Conservation (phyloP, 2,329 filamentous ascomycete species). For the Fusarium irregulare region DNA sequence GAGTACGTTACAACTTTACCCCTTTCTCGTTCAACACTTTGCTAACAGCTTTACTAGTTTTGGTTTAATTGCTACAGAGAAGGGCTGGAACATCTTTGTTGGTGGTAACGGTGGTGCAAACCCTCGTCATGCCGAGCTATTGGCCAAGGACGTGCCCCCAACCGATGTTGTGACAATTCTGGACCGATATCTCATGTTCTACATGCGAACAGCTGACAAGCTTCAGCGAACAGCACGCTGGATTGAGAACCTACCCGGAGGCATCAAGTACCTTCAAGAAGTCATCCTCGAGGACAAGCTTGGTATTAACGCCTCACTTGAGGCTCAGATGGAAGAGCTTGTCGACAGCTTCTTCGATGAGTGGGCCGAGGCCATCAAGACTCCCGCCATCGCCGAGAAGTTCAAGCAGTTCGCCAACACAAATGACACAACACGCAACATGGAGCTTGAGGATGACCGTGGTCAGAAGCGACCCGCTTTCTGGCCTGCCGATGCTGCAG, state of each 20-base stretch:
- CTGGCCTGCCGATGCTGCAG: slow-evolving; percentile 77
- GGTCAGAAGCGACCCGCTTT: slow-evolving; percentile 78
- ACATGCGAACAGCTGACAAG: slow-evolving; percentile 91
- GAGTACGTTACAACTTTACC: slow-evolving; percentile 67
- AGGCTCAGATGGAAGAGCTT: slow-evolving; percentile 87
- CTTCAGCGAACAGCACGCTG: slow-evolving; percentile 89
- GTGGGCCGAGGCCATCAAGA: slow-evolving; percentile 84
- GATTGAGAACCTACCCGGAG: slow-evolving; percentile 86
- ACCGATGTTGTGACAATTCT: slow-evolving; percentile 85
- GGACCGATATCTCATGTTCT: slow-evolving; percentile 92
- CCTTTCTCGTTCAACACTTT: not conserved
- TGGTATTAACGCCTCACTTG: slow-evolving; percentile 84
- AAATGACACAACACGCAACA: slow-evolving; percentile 71
- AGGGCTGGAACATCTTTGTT: slow-evolving; percentile 93
- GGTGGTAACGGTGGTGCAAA: slow-evolving; percentile 90
- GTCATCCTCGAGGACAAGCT: slow-evolving; percentile 88
- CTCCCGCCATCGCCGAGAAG: slow-evolving; percentile 72
- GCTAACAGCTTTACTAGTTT: slow-evolving; percentile 64
- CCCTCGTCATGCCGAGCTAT: slow-evolving; percentile 81
- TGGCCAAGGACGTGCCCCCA: slow-evolving; percentile 87
- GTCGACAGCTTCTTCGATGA: slow-evolving; percentile 90
- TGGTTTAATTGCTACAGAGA: slow-evolving; percentile 90
- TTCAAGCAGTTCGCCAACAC: slow-evolving; percentile 92
- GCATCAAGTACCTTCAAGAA: slow-evolving; percentile 83
- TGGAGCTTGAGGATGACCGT: slow-evolving; percentile 79